These are phyloP conservation scores for Globisporangium spinosum DNA, from an alignment of 352 stramenopile genomes.

Conservation along the genomic window DNA sequence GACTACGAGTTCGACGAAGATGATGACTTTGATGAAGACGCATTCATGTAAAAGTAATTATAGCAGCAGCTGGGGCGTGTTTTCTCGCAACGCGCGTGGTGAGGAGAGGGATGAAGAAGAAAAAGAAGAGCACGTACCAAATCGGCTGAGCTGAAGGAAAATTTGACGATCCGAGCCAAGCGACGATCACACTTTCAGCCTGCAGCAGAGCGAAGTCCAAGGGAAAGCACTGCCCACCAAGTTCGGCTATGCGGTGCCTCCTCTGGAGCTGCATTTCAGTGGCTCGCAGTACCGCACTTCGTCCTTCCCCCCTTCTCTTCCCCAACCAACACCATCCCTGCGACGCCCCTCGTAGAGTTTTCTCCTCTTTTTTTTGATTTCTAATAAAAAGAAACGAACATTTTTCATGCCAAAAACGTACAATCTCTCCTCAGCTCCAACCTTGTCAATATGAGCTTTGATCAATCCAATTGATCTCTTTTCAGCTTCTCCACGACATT, in stretches of 20 bases:
- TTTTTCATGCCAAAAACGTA: not conserved
- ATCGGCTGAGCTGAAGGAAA: not conserved
- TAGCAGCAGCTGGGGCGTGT: conserved; percentile 21
- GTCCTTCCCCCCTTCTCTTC: not conserved
- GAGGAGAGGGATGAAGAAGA: not conserved
- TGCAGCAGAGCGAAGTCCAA: not conserved
- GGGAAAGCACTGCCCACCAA: not conserved
- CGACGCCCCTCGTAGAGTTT: conserved; percentile 8
- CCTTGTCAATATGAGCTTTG: no score
- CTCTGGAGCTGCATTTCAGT: not conserved
- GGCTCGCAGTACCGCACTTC: not conserved
- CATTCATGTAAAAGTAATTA: conserved; percentile 86
- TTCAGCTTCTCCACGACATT: not conserved
- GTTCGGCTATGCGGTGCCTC: not conserved
- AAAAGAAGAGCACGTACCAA: not conserved
- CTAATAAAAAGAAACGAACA: conserved; percentile 4
- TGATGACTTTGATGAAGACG: conserved; percentile 86
- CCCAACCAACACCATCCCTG: not conserved
- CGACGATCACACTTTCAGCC: not conserved
- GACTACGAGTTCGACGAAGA: conserved; percentile 92
- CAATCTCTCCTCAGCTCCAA: not conserved
- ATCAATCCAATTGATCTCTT: no score
- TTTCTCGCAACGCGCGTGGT: not conserved
- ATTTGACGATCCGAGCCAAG: not conserved
- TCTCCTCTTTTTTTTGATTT: conserved; percentile 10